These are phyloP conservation scores for Xylaria sp. DNA, from an alignment of 2,329 filamentous ascomycete genomes.

Conservation along the genomic window DNA sequence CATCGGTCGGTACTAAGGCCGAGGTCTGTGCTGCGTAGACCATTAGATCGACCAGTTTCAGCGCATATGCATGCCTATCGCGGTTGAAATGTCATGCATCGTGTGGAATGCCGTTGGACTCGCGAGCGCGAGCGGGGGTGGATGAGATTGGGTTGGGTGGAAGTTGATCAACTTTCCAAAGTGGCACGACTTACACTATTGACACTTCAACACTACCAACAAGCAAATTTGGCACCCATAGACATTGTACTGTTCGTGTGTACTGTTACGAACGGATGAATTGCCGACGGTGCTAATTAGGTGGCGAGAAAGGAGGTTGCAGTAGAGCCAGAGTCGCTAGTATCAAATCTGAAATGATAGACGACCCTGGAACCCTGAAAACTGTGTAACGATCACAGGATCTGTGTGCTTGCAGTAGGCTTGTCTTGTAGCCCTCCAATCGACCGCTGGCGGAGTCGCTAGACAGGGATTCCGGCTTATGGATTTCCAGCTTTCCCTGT, in stretches of 20 bases:
- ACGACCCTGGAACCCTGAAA: conserved; percentile 7
- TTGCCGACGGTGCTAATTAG: neutral
- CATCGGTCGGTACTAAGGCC: conserved; percentile 23
- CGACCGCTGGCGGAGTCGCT: conserved; percentile 3
- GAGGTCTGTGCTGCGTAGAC: conserved; percentile 25
- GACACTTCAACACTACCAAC: neutral
- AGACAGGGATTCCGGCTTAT: conserved; percentile 25
- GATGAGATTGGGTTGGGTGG: neutral
- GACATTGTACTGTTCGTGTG: neutral
- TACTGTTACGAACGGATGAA: neutral
- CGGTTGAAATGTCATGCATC: conserved; percentile 30
- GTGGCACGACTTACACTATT: neutral
- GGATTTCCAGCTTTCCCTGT: conserved; percentile 15
- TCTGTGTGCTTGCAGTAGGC: conserved; percentile 5
- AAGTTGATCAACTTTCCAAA: neutral
- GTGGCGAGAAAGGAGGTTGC: conserved; percentile 5
- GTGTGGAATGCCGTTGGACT: conserved; percentile 11
- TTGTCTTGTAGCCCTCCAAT: conserved; percentile 4
- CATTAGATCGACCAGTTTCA: conserved; percentile 17
- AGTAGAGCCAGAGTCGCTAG: neutral
- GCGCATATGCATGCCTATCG: conserved; percentile 25
- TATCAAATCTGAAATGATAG: conserved; percentile 15
- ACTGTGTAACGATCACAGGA: conserved; percentile 17
- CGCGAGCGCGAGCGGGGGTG: conserved; percentile 1
- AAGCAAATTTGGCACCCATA: neutral